Base-by-base conservation (phyloP, 2,329 filamentous ascomycete species). In the Colletotrichum siamense region DNA sequence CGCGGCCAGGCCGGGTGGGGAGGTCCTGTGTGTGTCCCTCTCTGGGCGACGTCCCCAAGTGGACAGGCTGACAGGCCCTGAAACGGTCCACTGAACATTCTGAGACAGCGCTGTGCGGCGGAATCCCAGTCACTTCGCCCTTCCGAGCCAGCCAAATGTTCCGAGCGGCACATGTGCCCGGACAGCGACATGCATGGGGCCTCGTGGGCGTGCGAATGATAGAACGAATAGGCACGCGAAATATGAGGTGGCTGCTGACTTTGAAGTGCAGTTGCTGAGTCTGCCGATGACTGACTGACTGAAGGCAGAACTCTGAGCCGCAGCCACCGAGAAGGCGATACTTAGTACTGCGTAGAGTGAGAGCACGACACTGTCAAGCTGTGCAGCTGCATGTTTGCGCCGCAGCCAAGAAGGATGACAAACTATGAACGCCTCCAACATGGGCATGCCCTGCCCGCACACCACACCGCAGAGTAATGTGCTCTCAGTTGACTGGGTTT, bases 31-130 rank as follows among this genome's bases (percentile, higher is more conserved):
- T 39, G 44, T 52, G 44, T 44, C 9, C 39, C 52, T 55, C 39
- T 57, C n/a, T 15, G n/a, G 55, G 57, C 24, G 36, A 7, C 52
- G 36, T 49, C 18, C 44, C 39, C 39, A 44, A 75, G 55, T 76
- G 73, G 69, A 44, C 39, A 44, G 52, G 52, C 55, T 44, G 64
- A 59, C 69, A 68, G 70, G 64, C 70, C 73, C 73, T 76, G 73
- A 76, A 76, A 76, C 73, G 44, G 26, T 32, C 59, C 59, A 69
- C 73, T 26, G 39, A 52, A 30, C 18, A 55, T 64, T 73, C 73
- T 69, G 73, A 76, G 73, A 76, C 73, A 39, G 34, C 57, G 18
- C 65, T 49, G 44, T 34, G 70, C 57, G 64, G 49, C 69, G 57
- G 55, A 22, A 73, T 64, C 64, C 73, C 34, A 18, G 59, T 49